Evolutionary conservation across 768 basidiomycete species (phyloP).

Genomic region (Leucosporidium scottii): DNA sequence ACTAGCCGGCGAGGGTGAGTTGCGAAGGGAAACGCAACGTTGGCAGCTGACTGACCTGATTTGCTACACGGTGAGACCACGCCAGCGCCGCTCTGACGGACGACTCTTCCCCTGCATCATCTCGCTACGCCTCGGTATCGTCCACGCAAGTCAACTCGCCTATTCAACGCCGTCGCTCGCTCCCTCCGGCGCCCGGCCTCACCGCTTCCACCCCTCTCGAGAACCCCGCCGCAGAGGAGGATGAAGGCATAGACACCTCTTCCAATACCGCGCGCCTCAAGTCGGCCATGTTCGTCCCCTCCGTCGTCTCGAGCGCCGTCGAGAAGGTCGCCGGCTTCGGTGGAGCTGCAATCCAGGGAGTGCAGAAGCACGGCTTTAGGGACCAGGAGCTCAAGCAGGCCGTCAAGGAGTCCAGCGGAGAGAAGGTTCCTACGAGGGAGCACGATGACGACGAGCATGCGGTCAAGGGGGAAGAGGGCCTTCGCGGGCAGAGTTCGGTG

Average conservation of each 20-base stretch:
- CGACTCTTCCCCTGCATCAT: conserved; percentile 24
- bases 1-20: conserved; percentile 17
- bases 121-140: conserved; percentile 27
- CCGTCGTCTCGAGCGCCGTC: conserved; percentile 9
- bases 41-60: too few relatives aligned
- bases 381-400: conserved; percentile 15
- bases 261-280: not conserved
- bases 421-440: too few relatives aligned
- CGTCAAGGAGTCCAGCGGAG: conserved; percentile 3
- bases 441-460: not conserved
- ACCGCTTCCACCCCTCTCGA: conserved; percentile 1
- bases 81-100: not conserved
- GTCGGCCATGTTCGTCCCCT: conserved; percentile 6
- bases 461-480: not conserved
- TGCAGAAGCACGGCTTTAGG: not conserved
- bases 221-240: not conserved
- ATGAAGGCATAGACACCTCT: not conserved
- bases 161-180: conserved; percentile 34
- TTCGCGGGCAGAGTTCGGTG: conserved; percentile 8
- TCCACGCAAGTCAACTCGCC: conserved; percentile 21
- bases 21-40: too few relatives aligned
- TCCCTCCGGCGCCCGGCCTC: not conserved
- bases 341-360: not conserved
- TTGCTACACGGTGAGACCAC: too few relatives aligned
- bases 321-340: conserved; percentile 14